Evolutionary conservation across 148 eudicot genomes (phyloP), one percentile per base, ranked within the genome.

Genomic region (Rhododendron kiyosumense): DNA sequence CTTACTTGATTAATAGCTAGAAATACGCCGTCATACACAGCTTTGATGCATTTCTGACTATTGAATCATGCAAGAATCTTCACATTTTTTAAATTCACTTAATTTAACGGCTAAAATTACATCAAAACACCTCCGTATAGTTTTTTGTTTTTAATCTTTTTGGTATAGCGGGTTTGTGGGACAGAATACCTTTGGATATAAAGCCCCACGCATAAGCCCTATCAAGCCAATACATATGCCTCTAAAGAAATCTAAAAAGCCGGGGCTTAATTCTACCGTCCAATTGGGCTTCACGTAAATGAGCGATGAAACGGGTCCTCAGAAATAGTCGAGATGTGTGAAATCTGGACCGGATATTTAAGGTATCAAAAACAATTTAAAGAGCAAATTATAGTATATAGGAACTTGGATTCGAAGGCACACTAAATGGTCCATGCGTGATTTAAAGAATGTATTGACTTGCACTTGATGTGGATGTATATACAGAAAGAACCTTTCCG

Each of bases 321-420:
- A 17, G 0, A 54, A 54, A 54, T 54, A 54, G 1, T 54, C 3
- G 61, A 54, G 61, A 22, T 54, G 7, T 1, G 14, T 49, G 1
- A 17, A 54, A 54, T 15, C 1, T 54, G 61, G 7, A 4, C 5
- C 0, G 22, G 5, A 17, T 1, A 54, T 54, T 54, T 17, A 54
- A 54, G 61, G 4, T 54, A 14, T 54, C 61, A 17, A 54, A 17
- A 54, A 17, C 0, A 54, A 54, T 17, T 4, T 54, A 17, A 15
- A 49, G 54, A 77, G 13, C 49, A 43, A 22, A 43, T 59, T 20
- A 59, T 45, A 32, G 34, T 32, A 8, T 20, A 59, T n/a, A 3
- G 1, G 51, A 78, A 78, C 81, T 78, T 78, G 54, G 54, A 78
- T 78, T 78, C 54, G n/a, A 78, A 78, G 57, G 81, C 81, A 78